Conservation (phyloP, 495 filamentous ascomycete genomes). For the Annulohypoxylon maeteangense region DNA sequence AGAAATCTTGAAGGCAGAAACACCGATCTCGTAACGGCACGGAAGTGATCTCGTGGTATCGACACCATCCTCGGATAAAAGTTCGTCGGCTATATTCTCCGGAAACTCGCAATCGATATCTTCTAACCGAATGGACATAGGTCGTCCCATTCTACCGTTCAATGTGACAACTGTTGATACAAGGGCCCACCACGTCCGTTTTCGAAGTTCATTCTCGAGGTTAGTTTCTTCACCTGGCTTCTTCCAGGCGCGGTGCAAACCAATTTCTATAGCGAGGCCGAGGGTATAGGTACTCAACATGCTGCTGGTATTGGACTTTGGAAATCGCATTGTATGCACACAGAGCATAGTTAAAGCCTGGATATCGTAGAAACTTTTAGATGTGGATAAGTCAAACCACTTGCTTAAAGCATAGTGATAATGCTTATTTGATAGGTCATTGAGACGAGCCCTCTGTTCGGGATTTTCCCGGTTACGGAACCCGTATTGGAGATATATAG, state of each 20-base stretch:
- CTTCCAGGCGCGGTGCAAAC: conserved; percentile 75
- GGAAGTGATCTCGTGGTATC: conserved; percentile 61
- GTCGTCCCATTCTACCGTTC: conserved; percentile 77
- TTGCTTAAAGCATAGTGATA: conserved; percentile 78
- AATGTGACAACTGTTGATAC: conserved; percentile 70
- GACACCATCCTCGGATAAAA: conserved; percentile 64
- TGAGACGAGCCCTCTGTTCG: conserved; percentile 62
- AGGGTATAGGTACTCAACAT: conserved; percentile 69
- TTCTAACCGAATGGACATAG: conserved; percentile 74
- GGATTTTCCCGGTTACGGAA: conserved; percentile 67
- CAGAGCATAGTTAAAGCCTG: conserved; percentile 78
- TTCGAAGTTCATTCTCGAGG: conserved; percentile 76
- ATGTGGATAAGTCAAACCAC: conserved; percentile 69
- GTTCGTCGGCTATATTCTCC: conserved; percentile 72
- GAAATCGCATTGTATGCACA: conserved; percentile 75
- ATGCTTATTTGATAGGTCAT: conserved; percentile 73
- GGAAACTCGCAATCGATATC: conserved; percentile 83
- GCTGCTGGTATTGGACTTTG: conserved; percentile 80
- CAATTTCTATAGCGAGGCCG: conserved; percentile 73
- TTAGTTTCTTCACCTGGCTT: conserved; percentile 63
- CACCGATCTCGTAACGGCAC: conserved; percentile 72
- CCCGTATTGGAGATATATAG: conserved; percentile 78
- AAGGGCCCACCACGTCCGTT: conserved; percentile 79
- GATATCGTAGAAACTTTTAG: conserved; percentile 69
- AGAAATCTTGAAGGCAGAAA: conserved; percentile 68